A percentile compares a stretch with the other conserved stretches of the same genome.
These are phyloP conservation scores for Cynara cardunculus DNA, from an alignment of 129 eudicot species.

Conservation along the genomic window DNA sequence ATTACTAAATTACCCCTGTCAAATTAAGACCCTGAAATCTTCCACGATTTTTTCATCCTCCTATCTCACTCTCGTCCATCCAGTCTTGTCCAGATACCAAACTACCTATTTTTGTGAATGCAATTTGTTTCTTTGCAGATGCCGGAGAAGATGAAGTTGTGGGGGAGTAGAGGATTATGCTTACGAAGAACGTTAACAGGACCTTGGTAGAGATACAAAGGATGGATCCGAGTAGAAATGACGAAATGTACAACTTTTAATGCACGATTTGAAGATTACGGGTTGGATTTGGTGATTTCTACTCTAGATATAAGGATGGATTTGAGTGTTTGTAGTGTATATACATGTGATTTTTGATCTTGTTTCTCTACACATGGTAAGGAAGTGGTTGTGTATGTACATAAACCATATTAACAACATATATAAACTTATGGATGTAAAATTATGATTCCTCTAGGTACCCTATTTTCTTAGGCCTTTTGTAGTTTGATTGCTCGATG, in stretches of 20 bases:
- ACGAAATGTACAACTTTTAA: neutral
- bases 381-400: constrained; percentile 25
- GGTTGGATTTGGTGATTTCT: constrained; percentile 1
- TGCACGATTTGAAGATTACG: neutral
- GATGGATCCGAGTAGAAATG: neutral
- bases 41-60: too few relatives aligned
- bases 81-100: neutral
- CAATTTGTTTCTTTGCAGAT: constrained; percentile 27
- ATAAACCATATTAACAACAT: constrained; percentile 1
- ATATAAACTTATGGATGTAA: neutral
- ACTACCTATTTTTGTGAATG: neutral
- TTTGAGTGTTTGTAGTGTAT: neutral
- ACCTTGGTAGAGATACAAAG: constrained; percentile 59
- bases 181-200: constrained; percentile 75
- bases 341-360: neutral
- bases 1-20: neutral
- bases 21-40: neutral
- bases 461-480: neutral
- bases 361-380: constrained; percentile 12
- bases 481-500: constrained; percentile 1
- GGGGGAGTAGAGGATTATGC: constrained; percentile 39
- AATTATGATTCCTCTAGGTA: neutral
- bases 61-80: too few relatives aligned
- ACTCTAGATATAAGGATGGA: neutral
- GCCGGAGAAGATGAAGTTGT: constrained; percentile 39